phyloP scores from a whole-genome alignment of 31 red algal species.

The Endocladia muricata region DNA sequence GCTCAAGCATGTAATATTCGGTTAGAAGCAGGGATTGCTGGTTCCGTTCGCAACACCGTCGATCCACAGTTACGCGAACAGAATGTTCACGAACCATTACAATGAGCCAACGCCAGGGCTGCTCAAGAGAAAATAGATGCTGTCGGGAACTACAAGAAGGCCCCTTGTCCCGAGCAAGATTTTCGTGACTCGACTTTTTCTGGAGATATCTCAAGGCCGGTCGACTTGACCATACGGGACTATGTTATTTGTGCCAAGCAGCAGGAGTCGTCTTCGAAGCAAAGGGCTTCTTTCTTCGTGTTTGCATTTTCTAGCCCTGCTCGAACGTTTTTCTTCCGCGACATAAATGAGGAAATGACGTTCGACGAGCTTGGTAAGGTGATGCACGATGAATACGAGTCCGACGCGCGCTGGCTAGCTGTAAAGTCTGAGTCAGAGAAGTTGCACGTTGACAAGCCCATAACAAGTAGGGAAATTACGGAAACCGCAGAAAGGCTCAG shows the following conservation, averaged over 20 bases:
- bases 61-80: background rate
- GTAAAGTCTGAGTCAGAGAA: background rate
- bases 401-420: background rate
- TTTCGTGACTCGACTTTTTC: background rate
- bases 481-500: background rate
- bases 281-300: conserved; percentile 15
- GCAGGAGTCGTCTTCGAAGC: background rate
- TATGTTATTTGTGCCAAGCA: conserved; percentile 3
- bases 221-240: conserved; percentile 1
- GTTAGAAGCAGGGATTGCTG: background rate
- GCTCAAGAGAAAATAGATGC: background rate
- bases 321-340: background rate
- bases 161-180: background rate
- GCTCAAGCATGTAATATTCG: background rate
- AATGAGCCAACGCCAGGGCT: background rate
- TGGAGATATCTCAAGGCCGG: background rate
- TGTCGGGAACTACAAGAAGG: background rate
- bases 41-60: background rate
- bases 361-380: background rate
- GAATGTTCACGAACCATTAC: background rate
- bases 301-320: background rate
- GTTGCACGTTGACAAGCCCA: background rate
- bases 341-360: background rate
- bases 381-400: conserved; percentile 27
- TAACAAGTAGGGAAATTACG: background rate